Evolutionary conservation across 1,284 basidiomycete species (phyloP).

Genomic region (Cryptococcus sp.): DNA sequence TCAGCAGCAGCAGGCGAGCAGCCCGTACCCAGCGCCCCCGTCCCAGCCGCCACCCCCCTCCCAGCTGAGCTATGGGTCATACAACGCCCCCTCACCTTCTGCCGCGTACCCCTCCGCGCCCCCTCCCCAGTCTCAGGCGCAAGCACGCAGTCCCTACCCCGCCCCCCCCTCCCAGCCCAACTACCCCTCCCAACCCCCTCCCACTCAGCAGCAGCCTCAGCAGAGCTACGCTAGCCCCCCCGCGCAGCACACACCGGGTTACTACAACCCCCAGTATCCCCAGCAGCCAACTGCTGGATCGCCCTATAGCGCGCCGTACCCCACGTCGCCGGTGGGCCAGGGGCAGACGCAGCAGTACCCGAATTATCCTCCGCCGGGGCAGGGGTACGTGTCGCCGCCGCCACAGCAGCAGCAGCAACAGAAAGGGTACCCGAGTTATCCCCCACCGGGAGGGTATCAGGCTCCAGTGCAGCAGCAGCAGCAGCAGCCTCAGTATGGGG

Average conservation of each 20-base stretch:
- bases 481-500: conserved; percentile 1
- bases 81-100: conserved; percentile 38
- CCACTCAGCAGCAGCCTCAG: background rate
- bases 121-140: conserved; percentile 9
- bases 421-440: conserved; percentile 7
- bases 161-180: conserved; percentile 3
- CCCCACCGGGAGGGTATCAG: conserved; percentile 4
- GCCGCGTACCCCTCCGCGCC: conserved; percentile 32
- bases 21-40: conserved; percentile 38
- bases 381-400: background rate
- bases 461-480: background rate
- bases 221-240: background rate
- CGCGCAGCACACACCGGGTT: background rate
- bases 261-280: too few species aligned
- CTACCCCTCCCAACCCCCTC: background rate
- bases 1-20: conserved; percentile 30
- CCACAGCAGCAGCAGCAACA: conserved; percentile 7
- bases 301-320: too few species aligned
- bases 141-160: conserved; percentile 4
- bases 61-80: conserved; percentile 16
- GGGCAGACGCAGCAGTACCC: background rate
- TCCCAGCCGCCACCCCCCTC: conserved; percentile 45
- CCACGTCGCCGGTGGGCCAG: too few species aligned
- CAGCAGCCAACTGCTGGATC: background rate
- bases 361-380: conserved; percentile 1